Conservation (phyloP, 1,284 basidiomycete genomes). For the Pascua sp. region DNA sequence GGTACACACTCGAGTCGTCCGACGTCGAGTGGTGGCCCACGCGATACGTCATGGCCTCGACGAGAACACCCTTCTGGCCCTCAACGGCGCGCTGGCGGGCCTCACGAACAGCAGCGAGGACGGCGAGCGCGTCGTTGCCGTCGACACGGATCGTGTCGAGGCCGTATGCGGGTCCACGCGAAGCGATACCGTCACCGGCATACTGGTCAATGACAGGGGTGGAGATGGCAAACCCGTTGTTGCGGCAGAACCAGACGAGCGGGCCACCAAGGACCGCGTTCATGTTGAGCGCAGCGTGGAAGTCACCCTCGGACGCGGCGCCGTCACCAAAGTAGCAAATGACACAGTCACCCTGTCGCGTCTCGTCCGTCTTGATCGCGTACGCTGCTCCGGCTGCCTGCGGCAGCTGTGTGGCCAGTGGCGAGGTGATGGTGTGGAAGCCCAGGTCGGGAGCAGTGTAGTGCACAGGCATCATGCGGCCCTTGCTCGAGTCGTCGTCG, state of each 20-base stretch:
- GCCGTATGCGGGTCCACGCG: slow-evolving; percentile 89
- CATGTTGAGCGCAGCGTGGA: slow-evolving; percentile 56
- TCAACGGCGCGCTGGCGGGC: slow-evolving; percentile 72
- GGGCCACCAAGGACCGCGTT: slow-evolving; percentile 52
- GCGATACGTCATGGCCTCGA: slow-evolving; percentile 91
- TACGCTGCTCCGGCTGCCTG: slow-evolving; percentile 92
- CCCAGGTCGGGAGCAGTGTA: slow-evolving; percentile 79
- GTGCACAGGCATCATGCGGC: slow-evolving; percentile 86
- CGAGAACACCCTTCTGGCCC: slow-evolving; percentile 74
- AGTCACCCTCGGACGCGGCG: slow-evolving; percentile 57
- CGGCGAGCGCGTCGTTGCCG: slow-evolving; percentile 88
- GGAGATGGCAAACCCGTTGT: slow-evolving; percentile 78
- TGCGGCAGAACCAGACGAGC: slow-evolving; percentile 45
- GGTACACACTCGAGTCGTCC: slow-evolving; percentile 89
- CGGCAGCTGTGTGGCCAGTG: slow-evolving; percentile 92
- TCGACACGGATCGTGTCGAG: slow-evolving; percentile 87
- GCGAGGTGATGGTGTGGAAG: slow-evolving; percentile 90
- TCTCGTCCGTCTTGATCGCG: slow-evolving; percentile 75
- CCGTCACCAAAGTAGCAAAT: slow-evolving; percentile 85
- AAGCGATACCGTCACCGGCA: slow-evolving; percentile 87
- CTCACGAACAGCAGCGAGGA: slow-evolving; percentile 74
- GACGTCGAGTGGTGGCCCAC: slow-evolving; percentile 94
- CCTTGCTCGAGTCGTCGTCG: slow-evolving; percentile 77
- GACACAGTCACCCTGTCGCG: slow-evolving; percentile 71
- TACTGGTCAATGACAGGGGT: slow-evolving; percentile 88